Evolutionary conservation across 2,329 filamentous ascomycete species (phyloP), one percentile per base, ranked within the genome.

Genomic region (Fusarium stilboides): DNA sequence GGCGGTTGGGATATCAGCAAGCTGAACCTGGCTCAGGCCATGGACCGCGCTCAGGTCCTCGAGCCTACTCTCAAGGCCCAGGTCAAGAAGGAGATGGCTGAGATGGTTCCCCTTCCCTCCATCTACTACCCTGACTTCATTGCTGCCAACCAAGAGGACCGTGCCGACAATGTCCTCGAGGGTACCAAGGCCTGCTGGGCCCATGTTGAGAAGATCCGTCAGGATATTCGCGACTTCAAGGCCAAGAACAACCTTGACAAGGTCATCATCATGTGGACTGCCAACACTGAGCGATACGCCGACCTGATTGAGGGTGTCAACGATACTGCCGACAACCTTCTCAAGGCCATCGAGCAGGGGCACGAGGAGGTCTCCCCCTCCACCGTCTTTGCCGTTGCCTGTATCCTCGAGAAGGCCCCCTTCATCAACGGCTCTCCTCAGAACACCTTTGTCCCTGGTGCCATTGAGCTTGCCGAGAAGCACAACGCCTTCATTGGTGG

Each of bases 81-180:
- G 76, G 92, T 99, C 75, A 91, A 90, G 83, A 97, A 98, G 87
- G 93, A 98, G 84, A 95, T 98, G 94, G 85, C 90, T 65, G 85
- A 86, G 74, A 92, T 98, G 90, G 90, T 91, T 74, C 96, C 96
- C 31, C 88, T 98, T 69, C 95, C 94, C 24, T 95, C 92, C 81
- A 92, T 98, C 83, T 99, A 99, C 88, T 99, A 99, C 81, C 96
- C 96, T 2, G 96, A 98, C 83, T 99, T 99, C 86, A 99, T 99
- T 78, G 96, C 96, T 72, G 93, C 96, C 79, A 99, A 99, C 85
- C 96, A 99, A 84, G 94, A 96, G 81, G 94, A 94, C 77, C 92
- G 96, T 77, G 96, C 95, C 71, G 94, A 99, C 84, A 98, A 99
- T 77, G 77, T 97, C 68, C 81, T 98, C 49, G 84, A 92, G 68